These are phyloP conservation scores for Mortierella sp. DNA, from an alignment of 371 early-diverging fungal genomes.

Conservation along the genomic window DNA sequence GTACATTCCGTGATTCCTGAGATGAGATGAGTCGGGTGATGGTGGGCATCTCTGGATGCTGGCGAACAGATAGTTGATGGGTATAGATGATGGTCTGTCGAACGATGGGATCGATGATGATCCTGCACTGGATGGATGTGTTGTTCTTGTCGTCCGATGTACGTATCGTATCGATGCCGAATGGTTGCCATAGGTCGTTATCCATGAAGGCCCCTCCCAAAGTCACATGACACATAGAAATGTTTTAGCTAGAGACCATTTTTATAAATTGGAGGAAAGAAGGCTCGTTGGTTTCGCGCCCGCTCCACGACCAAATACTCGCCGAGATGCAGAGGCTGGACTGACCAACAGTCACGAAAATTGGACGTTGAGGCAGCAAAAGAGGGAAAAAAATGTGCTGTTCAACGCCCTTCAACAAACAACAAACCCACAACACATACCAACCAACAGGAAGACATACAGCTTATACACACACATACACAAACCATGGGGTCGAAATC, in stretches of 20 bases:
- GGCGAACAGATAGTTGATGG: neutral
- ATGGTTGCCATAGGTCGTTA: neutral
- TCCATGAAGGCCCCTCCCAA: neutral
- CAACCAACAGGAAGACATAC: neutral
- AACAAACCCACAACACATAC: neutral
- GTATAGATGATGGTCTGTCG: neutral
- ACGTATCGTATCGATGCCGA: neutral
- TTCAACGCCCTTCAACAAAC: conserved; percentile 1
- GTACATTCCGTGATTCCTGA: conserved; percentile 1
- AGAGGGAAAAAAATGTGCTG: neutral
- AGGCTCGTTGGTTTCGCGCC: conserved; percentile 28
- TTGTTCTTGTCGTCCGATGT: neutral
- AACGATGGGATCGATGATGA: conserved; percentile 6
- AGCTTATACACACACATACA: neutral
- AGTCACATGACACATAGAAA: conserved; percentile 46
- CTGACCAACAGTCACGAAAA: conserved; percentile 20
- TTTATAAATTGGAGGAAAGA: conserved; percentile 43
- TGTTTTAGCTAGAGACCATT: conserved; percentile 41
- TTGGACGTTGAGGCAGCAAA: neutral
- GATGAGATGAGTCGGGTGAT: neutral
- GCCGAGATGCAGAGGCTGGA: neutral
- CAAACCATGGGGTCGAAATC: conserved; percentile 43
- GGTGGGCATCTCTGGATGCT: neutral
- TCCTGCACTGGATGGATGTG: conserved; percentile 14
- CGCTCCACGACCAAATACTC: conserved; percentile 26